Base-by-base conservation (phyloP, 2,329 filamentous ascomycete species). In the Graphilbum sp. region DNA sequence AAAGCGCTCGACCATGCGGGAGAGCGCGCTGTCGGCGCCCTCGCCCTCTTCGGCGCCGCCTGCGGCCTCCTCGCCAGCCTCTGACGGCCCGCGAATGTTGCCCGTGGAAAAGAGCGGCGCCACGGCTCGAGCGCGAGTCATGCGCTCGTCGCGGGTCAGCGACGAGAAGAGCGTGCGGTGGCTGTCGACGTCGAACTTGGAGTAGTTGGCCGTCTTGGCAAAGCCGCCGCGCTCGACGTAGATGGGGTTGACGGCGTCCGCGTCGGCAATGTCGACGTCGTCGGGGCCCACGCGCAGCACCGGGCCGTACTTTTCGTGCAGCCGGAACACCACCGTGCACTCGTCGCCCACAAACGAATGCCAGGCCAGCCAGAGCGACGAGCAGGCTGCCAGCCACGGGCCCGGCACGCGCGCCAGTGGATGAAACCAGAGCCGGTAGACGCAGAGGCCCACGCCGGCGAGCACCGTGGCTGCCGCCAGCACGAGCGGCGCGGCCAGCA, bases 381-480 rank as follows among this genome's bases (percentile, higher is more conserved):
- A 49, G 21, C 47, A 50, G 42, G 44, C 48, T 34, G 49, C 49
- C 24, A 50, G 40, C 36, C 46, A 43, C 3, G 56, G 56, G 1
- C 56, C 55, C 0, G 56, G 55, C 16, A 51, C 53, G 8, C 38
- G 35, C 4, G 45, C 37, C 16, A 59, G 50, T 2, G 56, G 56
- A 39, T 58, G 56, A 1, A 67, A 42, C 29, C 48, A 50, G 1
- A 66, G 42, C 5, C 64, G 54, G 38, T 69, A 66, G 2, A 40
- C 15, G 17, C 29, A 39, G 5, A 23, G n/a, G 19, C 16, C 18
- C n/a, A n/a, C n/a, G n/a, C n/a, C n/a, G n/a, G n/a, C n/a, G n/a
- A n/a, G n/a, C n/a, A n/a, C n/a, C n/a, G n/a, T n/a, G n/a, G n/a
- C n/a, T n/a, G n/a, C n/a, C n/a, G n/a, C n/a, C n/a, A n/a, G n/a